These are phyloP conservation scores for Neurospora discreta DNA, from an alignment of 495 filamentous ascomycete species.

Conservation along the genomic window DNA sequence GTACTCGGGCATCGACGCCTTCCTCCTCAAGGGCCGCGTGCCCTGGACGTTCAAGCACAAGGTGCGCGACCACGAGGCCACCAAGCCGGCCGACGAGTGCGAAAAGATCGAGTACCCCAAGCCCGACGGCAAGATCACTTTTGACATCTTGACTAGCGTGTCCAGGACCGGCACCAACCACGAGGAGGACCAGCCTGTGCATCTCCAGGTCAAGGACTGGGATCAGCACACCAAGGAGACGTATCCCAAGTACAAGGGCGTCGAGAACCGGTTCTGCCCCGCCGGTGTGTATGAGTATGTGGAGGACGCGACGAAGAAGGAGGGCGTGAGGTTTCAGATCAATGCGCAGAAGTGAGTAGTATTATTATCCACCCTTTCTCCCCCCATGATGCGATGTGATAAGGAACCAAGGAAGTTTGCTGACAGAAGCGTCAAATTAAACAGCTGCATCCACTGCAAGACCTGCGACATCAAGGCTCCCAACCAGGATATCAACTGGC, in stretches of 20 bases:
- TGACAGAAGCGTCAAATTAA: neutral
- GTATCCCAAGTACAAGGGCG: conserved; percentile 79
- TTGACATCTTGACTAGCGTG: conserved; percentile 92
- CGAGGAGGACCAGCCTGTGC: conserved; percentile 96
- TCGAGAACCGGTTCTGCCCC: conserved; percentile 99
- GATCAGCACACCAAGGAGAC: conserved; percentile 71
- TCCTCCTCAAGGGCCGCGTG: conserved; percentile 65
- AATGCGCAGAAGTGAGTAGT: conserved; percentile 87
- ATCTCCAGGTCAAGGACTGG: conserved; percentile 91
- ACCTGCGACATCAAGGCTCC: conserved; percentile 99
- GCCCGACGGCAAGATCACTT: conserved; percentile 85
- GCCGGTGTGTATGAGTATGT: conserved; percentile 98
- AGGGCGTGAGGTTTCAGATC: conserved; percentile 92
- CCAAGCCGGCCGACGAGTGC: conserved; percentile 67
- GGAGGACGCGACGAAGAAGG: conserved; percentile 70
- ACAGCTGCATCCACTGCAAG: conserved; percentile 96
- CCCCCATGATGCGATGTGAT: neutral
- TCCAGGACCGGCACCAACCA: conserved; percentile 95
- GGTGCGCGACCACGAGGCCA: conserved; percentile 59
- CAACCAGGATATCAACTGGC: conserved; percentile 93
- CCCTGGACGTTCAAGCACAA: conserved; percentile 94
- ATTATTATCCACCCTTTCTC: neutral
- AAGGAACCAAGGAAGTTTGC: neutral
- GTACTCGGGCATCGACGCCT: conserved; percentile 92
- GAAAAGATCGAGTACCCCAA: conserved; percentile 93